Percentiles rank a stretch among this genome's conserved stretches.
Conservation (phyloP, 805 yeast species). For the Candida maris region DNA sequence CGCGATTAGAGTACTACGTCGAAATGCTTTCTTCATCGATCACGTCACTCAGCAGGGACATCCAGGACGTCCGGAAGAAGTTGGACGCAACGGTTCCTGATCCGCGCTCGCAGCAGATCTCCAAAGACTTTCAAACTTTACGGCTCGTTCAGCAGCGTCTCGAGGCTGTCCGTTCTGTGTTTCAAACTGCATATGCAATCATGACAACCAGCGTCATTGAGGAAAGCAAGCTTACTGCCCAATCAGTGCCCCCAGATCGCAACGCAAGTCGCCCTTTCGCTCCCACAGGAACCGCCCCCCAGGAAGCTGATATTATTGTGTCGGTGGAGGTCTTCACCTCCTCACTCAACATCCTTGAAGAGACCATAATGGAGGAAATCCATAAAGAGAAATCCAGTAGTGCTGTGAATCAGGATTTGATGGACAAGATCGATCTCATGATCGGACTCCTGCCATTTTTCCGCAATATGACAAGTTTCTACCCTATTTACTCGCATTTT, state of each 20-base stretch:
- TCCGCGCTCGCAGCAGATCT: conserved; percentile 16
- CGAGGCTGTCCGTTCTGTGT: conserved; percentile 40
- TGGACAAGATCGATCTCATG: conserved; percentile 45
- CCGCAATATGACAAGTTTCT: conserved; percentile 47
- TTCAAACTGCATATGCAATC: conserved; percentile 42
- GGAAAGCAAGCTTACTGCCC: conserved; percentile 7
- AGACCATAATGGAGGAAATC: conserved; percentile 43
- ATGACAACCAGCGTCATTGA: conserved; percentile 30
- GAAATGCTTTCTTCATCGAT: conserved; percentile 59
- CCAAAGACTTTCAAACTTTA: conserved; percentile 41
- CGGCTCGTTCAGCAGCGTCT: conserved; percentile 45
- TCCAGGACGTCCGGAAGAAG: conserved; percentile 31
- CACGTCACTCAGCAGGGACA: conserved; percentile 49
- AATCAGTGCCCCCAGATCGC: background rate
- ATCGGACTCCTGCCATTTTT: conserved; percentile 50
- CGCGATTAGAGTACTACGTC: conserved; percentile 63
- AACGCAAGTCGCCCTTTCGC: conserved; percentile 6
- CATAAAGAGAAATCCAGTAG: conserved; percentile 25
- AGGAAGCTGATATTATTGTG: conserved; percentile 11
- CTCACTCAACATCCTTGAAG: conserved; percentile 43
- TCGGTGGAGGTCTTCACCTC: conserved; percentile 28
- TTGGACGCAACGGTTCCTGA: conserved; percentile 12
- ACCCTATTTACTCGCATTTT: conserved; percentile 48
- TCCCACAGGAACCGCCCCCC: conserved; percentile 7
- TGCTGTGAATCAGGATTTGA: conserved; percentile 33